Evolutionary conservation across 2,329 filamentous ascomycete genomes (phyloP).

Genomic region (Aspergillus floridensis): DNA sequence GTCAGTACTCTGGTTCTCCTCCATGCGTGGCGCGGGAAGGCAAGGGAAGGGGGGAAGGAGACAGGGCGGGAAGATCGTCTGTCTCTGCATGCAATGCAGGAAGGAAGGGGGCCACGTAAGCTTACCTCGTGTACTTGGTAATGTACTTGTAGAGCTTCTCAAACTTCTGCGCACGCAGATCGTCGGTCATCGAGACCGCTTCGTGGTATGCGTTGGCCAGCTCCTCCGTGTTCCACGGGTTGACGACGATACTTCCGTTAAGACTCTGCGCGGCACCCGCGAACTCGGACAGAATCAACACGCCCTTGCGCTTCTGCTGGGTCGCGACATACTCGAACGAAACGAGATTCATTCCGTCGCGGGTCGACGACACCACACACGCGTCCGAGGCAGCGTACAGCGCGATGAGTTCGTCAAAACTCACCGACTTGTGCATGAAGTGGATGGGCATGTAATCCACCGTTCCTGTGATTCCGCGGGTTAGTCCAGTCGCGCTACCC

Average conservation of each 20-base stretch:
- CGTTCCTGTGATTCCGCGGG: slow-evolving; percentile 55
- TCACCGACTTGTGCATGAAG: slow-evolving; percentile 94
- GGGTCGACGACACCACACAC: slow-evolving; percentile 86
- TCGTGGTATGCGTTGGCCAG: slow-evolving; percentile 90
- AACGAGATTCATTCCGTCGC: slow-evolving; percentile 98
- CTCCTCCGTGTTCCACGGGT: slow-evolving; percentile 98
- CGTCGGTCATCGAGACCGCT: slow-evolving; percentile 89
- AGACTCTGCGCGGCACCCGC: slow-evolving; percentile 92
- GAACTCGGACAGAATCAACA: slow-evolving; percentile 95
- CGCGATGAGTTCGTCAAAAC: slow-evolving; percentile 90
- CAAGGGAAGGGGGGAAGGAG: neutral
- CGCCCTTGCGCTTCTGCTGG: slow-evolving; percentile 84
- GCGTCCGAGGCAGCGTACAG: slow-evolving; percentile 90
- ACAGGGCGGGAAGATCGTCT: neutral
- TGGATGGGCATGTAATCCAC: slow-evolving; percentile 99
- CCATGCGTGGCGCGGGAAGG: neutral
- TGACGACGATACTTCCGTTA: slow-evolving; percentile 90
- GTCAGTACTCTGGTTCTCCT: neutral
- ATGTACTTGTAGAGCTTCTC: slow-evolving; percentile 92
- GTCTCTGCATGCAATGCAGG: neutral
- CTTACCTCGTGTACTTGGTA: slow-evolving; percentile 86
- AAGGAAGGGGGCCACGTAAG: neutral
- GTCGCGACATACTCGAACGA: slow-evolving; percentile 98
- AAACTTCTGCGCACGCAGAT: slow-evolving; percentile 82
- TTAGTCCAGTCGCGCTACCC: slow-evolving; percentile 8